These are phyloP conservation scores for Ampelomyces quisqualis DNA, from an alignment of 2,329 filamentous ascomycete species.

Conservation along the genomic window DNA sequence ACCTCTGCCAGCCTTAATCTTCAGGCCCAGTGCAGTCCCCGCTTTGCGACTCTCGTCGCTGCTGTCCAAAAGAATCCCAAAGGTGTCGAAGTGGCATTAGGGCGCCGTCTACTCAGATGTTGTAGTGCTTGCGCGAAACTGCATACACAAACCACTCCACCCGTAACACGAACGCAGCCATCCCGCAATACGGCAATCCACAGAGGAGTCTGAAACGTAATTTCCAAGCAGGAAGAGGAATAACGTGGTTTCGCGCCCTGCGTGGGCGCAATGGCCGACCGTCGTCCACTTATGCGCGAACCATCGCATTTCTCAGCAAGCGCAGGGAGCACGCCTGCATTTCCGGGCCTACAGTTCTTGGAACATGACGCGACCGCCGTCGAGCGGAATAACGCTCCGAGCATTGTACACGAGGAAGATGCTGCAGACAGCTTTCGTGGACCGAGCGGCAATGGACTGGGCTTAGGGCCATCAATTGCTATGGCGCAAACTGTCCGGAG, in stretches of 20 bases:
- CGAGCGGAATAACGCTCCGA: constrained; percentile 27
- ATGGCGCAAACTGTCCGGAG: constrained; percentile 13
- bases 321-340: constrained; percentile 28
- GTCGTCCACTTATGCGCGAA: constrained; percentile 33
- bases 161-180: constrained; percentile 5
- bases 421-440: constrained; percentile 26
- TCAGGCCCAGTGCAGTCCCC: not conserved
- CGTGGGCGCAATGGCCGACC: constrained; percentile 31
- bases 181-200: constrained; percentile 1
- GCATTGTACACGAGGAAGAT: constrained; percentile 35
- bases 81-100: too few relatives aligned
- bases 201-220: constrained; percentile 19
- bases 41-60: not conserved
- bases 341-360: constrained; percentile 32
- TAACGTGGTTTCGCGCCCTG: not conserved
- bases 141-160: not conserved
- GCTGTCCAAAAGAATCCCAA: not conserved
- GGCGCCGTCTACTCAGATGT: too few relatives aligned
- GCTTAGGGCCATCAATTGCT: constrained; percentile 31
- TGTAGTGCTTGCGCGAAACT: not conserved
- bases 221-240: constrained; percentile 8
- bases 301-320: constrained; percentile 30
- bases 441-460: constrained; percentile 33
- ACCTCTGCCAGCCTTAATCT: constrained; percentile 2
- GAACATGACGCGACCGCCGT: constrained; percentile 37